Conservation (phyloP, 2,329 filamentous ascomycete genomes). For the Cercospora zeae-maydis region DNA sequence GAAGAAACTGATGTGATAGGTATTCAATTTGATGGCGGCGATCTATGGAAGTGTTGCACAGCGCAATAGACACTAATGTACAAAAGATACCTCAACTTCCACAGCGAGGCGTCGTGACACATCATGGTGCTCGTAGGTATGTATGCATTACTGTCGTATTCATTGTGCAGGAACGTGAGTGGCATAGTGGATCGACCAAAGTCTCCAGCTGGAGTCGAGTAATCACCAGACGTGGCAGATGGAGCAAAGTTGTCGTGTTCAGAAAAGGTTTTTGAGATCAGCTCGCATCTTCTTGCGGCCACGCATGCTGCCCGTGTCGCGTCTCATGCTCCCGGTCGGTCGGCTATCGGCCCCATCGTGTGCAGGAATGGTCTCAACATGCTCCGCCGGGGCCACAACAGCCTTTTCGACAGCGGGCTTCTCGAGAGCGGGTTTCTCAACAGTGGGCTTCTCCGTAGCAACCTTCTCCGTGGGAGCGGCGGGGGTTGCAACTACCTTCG, state of each 20-base stretch:
- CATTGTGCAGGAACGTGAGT: background rate
- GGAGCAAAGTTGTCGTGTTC: background rate
- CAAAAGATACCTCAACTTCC: background rate
- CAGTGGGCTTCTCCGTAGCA: background rate
- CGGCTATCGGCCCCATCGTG: constrained; percentile 22
- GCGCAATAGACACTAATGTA: constrained; percentile 1
- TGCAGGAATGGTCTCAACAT: constrained; percentile 21
- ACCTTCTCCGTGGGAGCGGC: constrained; percentile 3
- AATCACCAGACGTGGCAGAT: background rate
- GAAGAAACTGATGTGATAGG: background rate
- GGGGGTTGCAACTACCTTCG: background rate
- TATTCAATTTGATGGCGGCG: background rate
- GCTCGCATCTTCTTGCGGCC: constrained; percentile 18
- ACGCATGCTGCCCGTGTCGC: constrained; percentile 25
- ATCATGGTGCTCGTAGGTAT: constrained; percentile 1
- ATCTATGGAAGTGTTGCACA: background rate
- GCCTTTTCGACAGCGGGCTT: constrained; percentile 8
- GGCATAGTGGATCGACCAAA: background rate
- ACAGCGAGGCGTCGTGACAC: background rate
- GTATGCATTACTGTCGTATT: background rate
- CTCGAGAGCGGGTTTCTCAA: no score
- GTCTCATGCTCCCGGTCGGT: constrained; percentile 19
- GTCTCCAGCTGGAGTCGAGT: background rate
- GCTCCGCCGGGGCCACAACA: constrained; percentile 8
- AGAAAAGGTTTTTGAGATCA: constrained; percentile 7